Conservation (phyloP, 257 asterid genomes). For the Paraleonurus japonicus region DNA sequence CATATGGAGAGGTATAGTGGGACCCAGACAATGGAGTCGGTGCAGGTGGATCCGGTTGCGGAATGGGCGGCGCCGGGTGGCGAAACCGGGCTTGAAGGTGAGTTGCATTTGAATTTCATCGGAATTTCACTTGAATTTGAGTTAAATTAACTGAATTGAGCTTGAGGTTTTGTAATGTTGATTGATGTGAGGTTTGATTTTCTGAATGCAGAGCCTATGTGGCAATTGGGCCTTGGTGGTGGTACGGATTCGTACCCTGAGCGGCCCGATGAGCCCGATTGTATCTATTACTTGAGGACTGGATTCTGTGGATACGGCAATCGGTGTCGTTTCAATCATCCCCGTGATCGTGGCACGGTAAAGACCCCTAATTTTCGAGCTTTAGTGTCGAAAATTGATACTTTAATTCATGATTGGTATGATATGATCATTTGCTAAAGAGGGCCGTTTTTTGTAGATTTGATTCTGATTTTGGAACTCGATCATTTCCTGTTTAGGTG, state of each 20-base stretch:
- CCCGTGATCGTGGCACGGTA: slow-evolving; percentile 71
- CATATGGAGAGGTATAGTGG: slow-evolving; percentile 57
- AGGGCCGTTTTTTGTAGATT: slow-evolving; percentile 30
- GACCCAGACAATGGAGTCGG: slow-evolving; percentile 58
- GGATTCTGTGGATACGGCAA: slow-evolving; percentile 90
- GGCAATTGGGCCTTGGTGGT: slow-evolving; percentile 71
- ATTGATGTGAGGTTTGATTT: slow-evolving; percentile 31
- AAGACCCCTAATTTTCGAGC: background rate
- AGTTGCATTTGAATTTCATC: slow-evolving; percentile 50
- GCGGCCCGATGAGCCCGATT: slow-evolving; percentile 79
- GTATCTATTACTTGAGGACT: slow-evolving; percentile 85
- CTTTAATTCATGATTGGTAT: slow-evolving; percentile 23
- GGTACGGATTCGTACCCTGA: slow-evolving; percentile 86
- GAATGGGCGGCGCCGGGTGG: slow-evolving; percentile 85
- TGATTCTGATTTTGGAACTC: slow-evolving; percentile 21
- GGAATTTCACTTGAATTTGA: slow-evolving; percentile 45
- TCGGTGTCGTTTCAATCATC: slow-evolving; percentile 97
- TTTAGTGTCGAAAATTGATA: slow-evolving; percentile 1
- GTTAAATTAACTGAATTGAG: slow-evolving; percentile 27
- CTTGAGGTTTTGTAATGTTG: slow-evolving; percentile 31
- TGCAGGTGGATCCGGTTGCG: slow-evolving; percentile 61
- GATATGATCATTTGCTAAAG: slow-evolving; percentile 43
- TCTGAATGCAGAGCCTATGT: slow-evolving; percentile 90
- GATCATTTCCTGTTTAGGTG: background rate
- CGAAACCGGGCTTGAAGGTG: slow-evolving; percentile 75